Evolutionary conservation across 768 basidiomycete genomes (phyloP).

Genomic region (Collybiopsis confluens): DNA sequence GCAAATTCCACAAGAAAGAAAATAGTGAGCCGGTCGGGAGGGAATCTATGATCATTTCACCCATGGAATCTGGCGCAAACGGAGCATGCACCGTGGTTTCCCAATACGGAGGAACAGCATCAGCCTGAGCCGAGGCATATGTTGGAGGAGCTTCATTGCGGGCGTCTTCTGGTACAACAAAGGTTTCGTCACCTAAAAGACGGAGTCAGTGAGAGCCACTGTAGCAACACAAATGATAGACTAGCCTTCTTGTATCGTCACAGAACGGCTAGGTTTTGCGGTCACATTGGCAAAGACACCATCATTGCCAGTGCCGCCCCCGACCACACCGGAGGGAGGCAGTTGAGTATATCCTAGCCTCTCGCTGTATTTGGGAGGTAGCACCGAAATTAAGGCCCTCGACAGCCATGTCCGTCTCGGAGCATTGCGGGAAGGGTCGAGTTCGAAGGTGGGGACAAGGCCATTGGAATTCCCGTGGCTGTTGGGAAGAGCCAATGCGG

Average conservation of each 20-base stretch:
- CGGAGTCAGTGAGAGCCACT: not conserved
- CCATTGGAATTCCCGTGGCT: slow-evolving; percentile 75
- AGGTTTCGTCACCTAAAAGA: slow-evolving; percentile 60
- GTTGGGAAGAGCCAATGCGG: slow-evolving; percentile 64
- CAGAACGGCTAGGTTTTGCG: slow-evolving; percentile 72
- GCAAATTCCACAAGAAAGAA: slow-evolving; percentile 87
- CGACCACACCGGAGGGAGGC: slow-evolving; percentile 42
- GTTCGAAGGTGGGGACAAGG: slow-evolving; percentile 46
- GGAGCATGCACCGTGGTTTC: slow-evolving; percentile 96
- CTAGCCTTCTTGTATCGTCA: slow-evolving; percentile 58
- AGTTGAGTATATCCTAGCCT: slow-evolving; percentile 40
- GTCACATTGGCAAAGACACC: slow-evolving; percentile 96
- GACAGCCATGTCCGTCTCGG: slow-evolving; percentile 49
- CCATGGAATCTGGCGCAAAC: slow-evolving; percentile 52
- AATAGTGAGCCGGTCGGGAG: slow-evolving; percentile 81
- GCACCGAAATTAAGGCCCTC: slow-evolving; percentile 48
- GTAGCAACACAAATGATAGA: slow-evolving; percentile 9
- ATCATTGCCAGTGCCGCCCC: slow-evolving; percentile 72
- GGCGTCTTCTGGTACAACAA: slow-evolving; percentile 76
- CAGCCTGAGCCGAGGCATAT: slow-evolving; percentile 87
- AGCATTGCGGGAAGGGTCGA: slow-evolving; percentile 22
- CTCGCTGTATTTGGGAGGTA: slow-evolving; percentile 48
- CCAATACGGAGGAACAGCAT: slow-evolving; percentile 97
- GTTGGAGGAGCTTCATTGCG: slow-evolving; percentile 86
- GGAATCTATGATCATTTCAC: slow-evolving; percentile 87